Conservation (phyloP, 257 asterid genomes). For the Hygrophila difformis region DNA sequence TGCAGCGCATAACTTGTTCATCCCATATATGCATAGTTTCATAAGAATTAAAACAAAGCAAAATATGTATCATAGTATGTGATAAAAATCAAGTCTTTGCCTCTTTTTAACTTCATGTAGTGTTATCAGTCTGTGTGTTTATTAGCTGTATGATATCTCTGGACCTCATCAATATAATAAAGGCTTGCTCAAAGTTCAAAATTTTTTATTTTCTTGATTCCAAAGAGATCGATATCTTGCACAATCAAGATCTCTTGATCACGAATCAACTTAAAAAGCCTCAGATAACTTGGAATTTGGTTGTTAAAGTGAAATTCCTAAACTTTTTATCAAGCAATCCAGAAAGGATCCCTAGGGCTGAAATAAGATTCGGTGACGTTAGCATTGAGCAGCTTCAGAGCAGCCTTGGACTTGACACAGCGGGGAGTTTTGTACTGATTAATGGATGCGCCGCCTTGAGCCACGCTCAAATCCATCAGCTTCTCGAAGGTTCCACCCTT, state of each 20-base stretch:
- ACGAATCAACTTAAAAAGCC: not conserved
- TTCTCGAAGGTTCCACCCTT: conserved; percentile 52
- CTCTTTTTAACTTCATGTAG: no score
- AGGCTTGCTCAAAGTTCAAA: no score
- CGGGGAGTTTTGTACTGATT: conserved; percentile 78
- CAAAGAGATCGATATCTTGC: not conserved
- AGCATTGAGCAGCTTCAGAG: conserved; percentile 52
- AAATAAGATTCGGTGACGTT: conserved; percentile 42
- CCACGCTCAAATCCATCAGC: conserved; percentile 60
- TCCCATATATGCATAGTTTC: not conserved
- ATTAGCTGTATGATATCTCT: no score
- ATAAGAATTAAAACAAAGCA: no score
- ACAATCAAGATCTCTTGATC: not conserved
- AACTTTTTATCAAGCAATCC: conserved; percentile 40
- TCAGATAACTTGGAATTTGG: not conserved
- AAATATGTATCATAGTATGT: no score
- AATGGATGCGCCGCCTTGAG: conserved; percentile 63
- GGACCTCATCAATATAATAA: no score
- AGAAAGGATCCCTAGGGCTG: conserved; percentile 63
- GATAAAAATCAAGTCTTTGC: no score
- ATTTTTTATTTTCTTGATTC: not conserved
- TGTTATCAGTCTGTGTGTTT: no score
- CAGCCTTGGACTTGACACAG: conserved; percentile 52
- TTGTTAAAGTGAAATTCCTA: no score
- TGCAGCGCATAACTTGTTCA: no score